Base-by-base conservation (phyloP, 1,284 basidiomycete species). In the Pterulicium gracile region DNA sequence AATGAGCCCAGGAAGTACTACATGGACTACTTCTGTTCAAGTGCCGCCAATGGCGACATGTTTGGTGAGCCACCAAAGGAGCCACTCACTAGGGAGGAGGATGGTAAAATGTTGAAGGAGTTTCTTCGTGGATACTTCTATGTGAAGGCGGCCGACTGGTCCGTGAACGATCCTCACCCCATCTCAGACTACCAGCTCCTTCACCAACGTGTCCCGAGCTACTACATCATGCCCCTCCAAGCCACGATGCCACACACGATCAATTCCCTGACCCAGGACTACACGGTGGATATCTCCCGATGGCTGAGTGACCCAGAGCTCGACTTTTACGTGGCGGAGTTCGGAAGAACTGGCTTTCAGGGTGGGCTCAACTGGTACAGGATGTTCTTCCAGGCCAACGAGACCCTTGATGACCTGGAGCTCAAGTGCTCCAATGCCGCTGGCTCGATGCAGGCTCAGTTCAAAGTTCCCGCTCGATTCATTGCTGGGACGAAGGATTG, bases 121-220 rank as follows among this genome's bases (percentile, higher is more conserved):
- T 81, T 82, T 49, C 56, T 82, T 3, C 69, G 76, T 13, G 67
- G 66, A 0, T 81, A 79, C 56, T 77, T 70, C 55, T 72, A 79
- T 56, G 64, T 69, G 48, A 82, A 81, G 61, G 78, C 74, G 53
- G 78, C 66, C 1, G 70, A 76, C 50, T 76, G 73, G 72, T 51
- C 56, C 13, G 58, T 54, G 3, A 74, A 74, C 55, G 53, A 59
- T 12, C 64, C 69, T 0, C 61, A 62, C 32, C 65, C 64, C 1
- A 60, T 80, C 20, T 51, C 58, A 3, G 52, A 58, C 2, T 52
- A 61, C 23, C 56, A 62, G 1, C 22, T 51, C 4, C 52, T 57
- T 24, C 58, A 80, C 22, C 64, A 67, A 1, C 52, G 54, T 3
- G 53, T 82, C 20, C 79, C 80, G 3, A 64, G 66, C n/a, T 81